Percentiles rank a stretch among this genome's conserved stretches.
phyloP scores from a whole-genome alignment of 108 stramenopile genomes.

The Skeletonema grethae region DNA sequence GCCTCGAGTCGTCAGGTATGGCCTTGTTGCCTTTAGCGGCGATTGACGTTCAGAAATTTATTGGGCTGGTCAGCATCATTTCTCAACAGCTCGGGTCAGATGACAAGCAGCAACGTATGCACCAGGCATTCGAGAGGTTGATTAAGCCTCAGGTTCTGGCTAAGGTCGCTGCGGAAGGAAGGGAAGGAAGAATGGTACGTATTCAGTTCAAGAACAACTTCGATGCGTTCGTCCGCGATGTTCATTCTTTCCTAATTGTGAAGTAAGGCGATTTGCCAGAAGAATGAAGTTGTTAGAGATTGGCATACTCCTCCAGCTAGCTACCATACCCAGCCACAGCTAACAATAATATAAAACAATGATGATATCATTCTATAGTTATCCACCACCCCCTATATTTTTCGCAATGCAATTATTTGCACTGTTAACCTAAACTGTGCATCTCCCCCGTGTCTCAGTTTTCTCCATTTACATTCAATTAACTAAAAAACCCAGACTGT shows the following conservation, averaged over 20 bases:
- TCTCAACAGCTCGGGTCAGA: constrained; percentile 54
- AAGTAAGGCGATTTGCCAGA: constrained; percentile 29
- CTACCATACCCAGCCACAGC: too few relatives aligned
- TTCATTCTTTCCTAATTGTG: constrained; percentile 77
- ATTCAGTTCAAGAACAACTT: constrained; percentile 76
- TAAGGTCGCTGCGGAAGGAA: constrained; percentile 53
- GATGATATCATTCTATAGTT: neutral
- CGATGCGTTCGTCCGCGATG: constrained; percentile 71
- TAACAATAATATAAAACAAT: neutral
- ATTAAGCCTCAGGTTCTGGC: constrained; percentile 66
- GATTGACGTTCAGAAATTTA: constrained; percentile 65
- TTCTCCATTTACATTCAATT: constrained; percentile 2
- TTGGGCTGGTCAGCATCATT: constrained; percentile 59
- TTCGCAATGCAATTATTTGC: neutral
- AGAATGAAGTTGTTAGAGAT: neutral
- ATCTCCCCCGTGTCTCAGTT: neutral
- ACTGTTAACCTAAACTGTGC: neutral
- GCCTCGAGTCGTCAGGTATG: constrained; percentile 74
- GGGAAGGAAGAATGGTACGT: constrained; percentile 74
- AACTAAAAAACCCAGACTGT: neutral
- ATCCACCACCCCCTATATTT: neutral
- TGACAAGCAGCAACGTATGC: constrained; percentile 60
- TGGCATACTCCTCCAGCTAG: neutral
- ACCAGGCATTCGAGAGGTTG: constrained; percentile 60
- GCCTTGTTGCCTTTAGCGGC: constrained; percentile 70